These are phyloP conservation scores for Boletus subparvulus DNA, from an alignment of 768 basidiomycete genomes.

Conservation along the genomic window DNA sequence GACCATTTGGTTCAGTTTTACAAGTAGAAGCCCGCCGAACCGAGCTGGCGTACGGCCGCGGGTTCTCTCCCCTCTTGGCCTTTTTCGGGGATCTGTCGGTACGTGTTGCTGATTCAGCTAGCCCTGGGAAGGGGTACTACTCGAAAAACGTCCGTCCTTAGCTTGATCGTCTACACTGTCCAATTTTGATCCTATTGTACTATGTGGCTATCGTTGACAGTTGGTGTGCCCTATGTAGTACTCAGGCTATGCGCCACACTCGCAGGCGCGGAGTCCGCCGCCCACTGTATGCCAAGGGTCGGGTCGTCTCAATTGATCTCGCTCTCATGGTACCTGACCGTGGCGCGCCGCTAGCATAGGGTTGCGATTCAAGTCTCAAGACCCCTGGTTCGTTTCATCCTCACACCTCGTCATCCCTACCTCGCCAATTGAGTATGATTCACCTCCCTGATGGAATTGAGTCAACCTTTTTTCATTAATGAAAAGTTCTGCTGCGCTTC, in stretches of 20 bases:
- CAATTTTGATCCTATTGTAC: not conserved
- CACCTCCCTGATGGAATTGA: constrained; percentile 5
- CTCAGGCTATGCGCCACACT: not conserved
- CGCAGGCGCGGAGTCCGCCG: not conserved
- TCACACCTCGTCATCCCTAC: not conserved
- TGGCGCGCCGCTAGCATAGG: not conserved
- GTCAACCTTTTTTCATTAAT: constrained; percentile 5
- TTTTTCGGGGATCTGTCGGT: constrained; percentile 2
- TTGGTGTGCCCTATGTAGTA: not conserved
- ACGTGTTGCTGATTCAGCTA: not conserved
- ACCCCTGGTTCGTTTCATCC: constrained; percentile 12
- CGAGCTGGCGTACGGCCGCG: not conserved
- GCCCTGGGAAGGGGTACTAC: constrained; percentile 5
- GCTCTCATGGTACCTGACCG: constrained; percentile 11
- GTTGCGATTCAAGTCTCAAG: not conserved
- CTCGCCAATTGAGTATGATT: not conserved
- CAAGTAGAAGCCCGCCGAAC: not conserved
- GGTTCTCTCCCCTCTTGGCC: not conserved
- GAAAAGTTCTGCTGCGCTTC: not conserved
- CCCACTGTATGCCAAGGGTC: not conserved
- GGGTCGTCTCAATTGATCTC: constrained; percentile 8
- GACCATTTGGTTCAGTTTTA: not conserved
- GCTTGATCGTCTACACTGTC: not conserved
- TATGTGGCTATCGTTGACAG: not conserved
- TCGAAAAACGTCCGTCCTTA: not conserved